These are phyloP conservation scores for Psophocarpus tetragonolobus DNA, from an alignment of 306 rosid species.

Conservation along the genomic window DNA sequence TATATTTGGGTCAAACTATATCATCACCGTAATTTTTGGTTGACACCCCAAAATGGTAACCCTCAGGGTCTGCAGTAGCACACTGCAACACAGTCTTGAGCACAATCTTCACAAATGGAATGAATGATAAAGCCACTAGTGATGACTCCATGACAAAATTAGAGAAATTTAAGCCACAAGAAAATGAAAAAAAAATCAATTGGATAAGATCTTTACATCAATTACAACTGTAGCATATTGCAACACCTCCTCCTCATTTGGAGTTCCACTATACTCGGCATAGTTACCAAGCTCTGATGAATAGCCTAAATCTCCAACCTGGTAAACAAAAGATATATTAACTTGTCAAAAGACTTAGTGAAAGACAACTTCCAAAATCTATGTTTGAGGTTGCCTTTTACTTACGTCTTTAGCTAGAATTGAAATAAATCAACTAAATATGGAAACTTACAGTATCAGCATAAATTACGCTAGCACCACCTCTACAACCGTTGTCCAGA, in stretches of 20 bases:
- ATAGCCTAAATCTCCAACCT: slow-evolving; percentile 95
- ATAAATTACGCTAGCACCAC: slow-evolving; percentile 90
- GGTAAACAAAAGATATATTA: slow-evolving; percentile 15
- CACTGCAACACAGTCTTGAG: slow-evolving; percentile 57
- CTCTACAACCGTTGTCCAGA: slow-evolving; percentile 95
- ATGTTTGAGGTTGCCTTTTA: slow-evolving; percentile 1
- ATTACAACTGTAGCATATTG: slow-evolving; percentile 87
- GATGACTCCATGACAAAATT: not conserved
- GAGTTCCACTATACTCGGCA: slow-evolving; percentile 96
- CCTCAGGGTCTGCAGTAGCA: slow-evolving; percentile 84
- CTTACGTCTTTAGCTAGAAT: slow-evolving; percentile 26
- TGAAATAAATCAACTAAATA: slow-evolving; percentile 7
- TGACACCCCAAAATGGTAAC: too few species aligned
- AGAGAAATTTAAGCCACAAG: slow-evolving; percentile 22
- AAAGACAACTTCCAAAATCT: slow-evolving; percentile 13
- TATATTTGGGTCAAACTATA: too few species aligned
- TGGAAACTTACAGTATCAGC: slow-evolving; percentile 74
- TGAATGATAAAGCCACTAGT: slow-evolving; percentile 7
- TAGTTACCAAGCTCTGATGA: slow-evolving; percentile 95
- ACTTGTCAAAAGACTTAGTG: not conserved
- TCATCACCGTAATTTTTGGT: too few species aligned
- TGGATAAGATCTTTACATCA: slow-evolving; percentile 56
- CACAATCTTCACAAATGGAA: slow-evolving; percentile 9
- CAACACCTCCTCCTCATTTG: slow-evolving; percentile 91
- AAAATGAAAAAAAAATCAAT: not conserved